Base-by-base conservation (phyloP, 345 rosid genomes). In the Geranium brycei region DNA sequence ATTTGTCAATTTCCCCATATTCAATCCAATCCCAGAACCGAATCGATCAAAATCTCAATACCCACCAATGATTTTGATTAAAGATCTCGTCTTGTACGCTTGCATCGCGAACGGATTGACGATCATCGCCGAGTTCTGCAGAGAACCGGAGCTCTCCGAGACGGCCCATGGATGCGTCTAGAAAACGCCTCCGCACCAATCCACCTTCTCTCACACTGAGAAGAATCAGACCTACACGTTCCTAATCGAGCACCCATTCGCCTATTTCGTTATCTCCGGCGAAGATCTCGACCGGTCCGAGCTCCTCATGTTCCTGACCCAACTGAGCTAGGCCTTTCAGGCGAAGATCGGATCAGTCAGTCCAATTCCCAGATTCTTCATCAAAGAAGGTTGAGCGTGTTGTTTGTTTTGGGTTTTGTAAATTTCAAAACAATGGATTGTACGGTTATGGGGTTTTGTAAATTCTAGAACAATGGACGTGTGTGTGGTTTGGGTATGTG, bases 171-270 rank as follows among this genome's bases (percentile, higher is more conserved):
- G 70, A 77, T 93, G 96, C 80, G 73, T 90, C 65, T 78, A 80
- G 64, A 76, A 69, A 31, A 68, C 97, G 64, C 99, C 99, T 31
- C 81, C 75, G 0, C 65, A 79, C 69, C 99, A 93, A 80, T 79
- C 91, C 13, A 38, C 68, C 59, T 93, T 90, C 75, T 85, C 87
- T 35, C 96, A 90, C 31, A 86, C 99, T 15, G 76, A 66, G 59
- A 66, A 72, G 31, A 59, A 75, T 16, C 78, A 77, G 68, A 82
- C 85, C 31, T 83, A 86, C 72, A 74, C 85, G 2, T 89, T 82
- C 82, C 69, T 86, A 14, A 80, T 86, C 78, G 78, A 82, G 0
- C 80, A 73, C 56, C 78, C 85, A 31, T 76, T 87, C 47, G 82
- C 72, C 17, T 90, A 74, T 71, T 90, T 93, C 71, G 82, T 76